Evolutionary conservation across 164 flowering plant genomes (phyloP), one percentile per base, ranked within the genome.

Genomic region (Vitis rotundifolia): DNA sequence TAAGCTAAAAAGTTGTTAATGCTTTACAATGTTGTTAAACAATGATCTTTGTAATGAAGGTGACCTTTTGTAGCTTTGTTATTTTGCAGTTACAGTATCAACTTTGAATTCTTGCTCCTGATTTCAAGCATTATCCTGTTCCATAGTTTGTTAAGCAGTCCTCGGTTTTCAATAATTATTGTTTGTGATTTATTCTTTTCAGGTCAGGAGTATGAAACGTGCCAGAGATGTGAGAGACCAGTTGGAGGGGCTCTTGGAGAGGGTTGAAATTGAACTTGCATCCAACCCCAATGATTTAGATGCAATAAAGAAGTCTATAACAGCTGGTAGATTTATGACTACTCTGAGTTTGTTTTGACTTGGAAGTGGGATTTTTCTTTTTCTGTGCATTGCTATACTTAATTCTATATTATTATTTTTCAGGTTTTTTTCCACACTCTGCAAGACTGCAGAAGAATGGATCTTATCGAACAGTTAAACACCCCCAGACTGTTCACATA

Each of bases 171-270:
- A 15, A 47, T 63, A 49, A 8, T 55, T 14, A 29, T 55, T 50
- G 26, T 44, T 12, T 63, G 7, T 15, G 15, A 49, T 53, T 13
- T 9, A 19, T 11, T 31, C 6, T 63, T 78, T 74, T 59, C 67
- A 93, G 97, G 97, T 92, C 13, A 85, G 94, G 78, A 95, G 97
- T 80, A 93, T 96, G 99, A 96, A 96, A 74, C 90, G 96, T 59
- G 98, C 99, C 2, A 83, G 98, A 79, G 97, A 92, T 71, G 87
- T 92, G 11, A 80, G 97, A 68, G 97, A 96, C 68, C 98, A 96
- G 66, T 76, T 96, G 82, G 97, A 91, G 80, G 97, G 98, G 47
- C 86, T 96, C 5, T 69, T 93, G 71, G 98, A 93, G 79, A 86
- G 98, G 69, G 98, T 93, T 66, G 99, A 91, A 69, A 92, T 96